A percentile compares a stretch with the other conserved stretches of the same genome.
Conservation (phyloP, 2,329 filamentous ascomycete genomes). For the Ceratocystis smalleyi region DNA sequence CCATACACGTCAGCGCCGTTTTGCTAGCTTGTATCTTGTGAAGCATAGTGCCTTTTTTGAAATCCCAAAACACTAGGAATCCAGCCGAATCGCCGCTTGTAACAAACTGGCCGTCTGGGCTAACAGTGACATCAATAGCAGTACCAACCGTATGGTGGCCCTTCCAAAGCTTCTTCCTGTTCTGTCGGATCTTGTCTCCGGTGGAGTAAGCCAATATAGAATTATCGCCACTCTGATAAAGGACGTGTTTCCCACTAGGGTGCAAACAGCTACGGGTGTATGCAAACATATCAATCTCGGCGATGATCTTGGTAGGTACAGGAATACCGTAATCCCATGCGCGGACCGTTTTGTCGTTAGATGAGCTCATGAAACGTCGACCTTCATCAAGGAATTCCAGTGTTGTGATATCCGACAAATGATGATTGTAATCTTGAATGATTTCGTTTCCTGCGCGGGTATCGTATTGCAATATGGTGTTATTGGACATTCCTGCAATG, state of each 20-base stretch:
- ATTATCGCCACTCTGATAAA: constrained; percentile 87
- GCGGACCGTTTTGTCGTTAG: constrained; percentile 87
- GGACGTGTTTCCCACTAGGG: constrained; percentile 83
- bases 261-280: constrained; percentile 76
- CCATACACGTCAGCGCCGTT: constrained; percentile 66
- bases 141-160: constrained; percentile 94
- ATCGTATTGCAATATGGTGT: constrained; percentile 97
- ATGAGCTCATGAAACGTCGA: constrained; percentile 92
- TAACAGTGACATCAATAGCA: constrained; percentile 76
- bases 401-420: constrained; percentile 93
- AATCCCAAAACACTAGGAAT: constrained; percentile 94
- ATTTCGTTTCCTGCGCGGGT: constrained; percentile 60
- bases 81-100: constrained; percentile 75
- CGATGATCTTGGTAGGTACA: constrained; percentile 95
- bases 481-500: constrained; percentile 91
- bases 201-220: constrained; percentile 92
- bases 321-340: constrained; percentile 99
- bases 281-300: constrained; percentile 94
- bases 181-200: constrained; percentile 91
- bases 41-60: constrained; percentile 99
- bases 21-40: constrained; percentile 84
- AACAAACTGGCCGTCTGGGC: constrained; percentile 82
- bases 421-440: constrained; percentile 96
- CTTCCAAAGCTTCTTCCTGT: constrained; percentile 89
- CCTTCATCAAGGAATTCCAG: constrained; percentile 92